These are phyloP conservation scores for Oleoguttula mirabilis DNA, from an alignment of 495 filamentous ascomycete species.

Conservation along the genomic window DNA sequence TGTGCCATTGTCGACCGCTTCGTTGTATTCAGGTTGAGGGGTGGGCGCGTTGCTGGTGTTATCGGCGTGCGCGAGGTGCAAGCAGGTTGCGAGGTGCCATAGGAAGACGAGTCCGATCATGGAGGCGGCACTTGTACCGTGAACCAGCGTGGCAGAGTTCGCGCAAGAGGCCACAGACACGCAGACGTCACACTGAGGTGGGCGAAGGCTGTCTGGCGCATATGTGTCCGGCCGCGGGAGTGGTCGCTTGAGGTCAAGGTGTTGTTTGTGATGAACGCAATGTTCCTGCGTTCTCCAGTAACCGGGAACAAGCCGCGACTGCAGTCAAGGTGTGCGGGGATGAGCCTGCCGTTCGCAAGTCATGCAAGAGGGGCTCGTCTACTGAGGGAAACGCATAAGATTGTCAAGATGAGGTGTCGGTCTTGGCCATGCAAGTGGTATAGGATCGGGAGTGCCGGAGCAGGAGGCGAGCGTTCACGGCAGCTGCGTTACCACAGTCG, in stretches of 20 bases:
- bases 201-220: background rate
- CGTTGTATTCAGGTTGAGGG: conserved; percentile 15
- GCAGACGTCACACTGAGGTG: background rate
- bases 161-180: background rate
- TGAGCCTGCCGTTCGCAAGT: too few relatives aligned
- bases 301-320: too few relatives aligned
- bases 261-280: too few relatives aligned
- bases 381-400: too few relatives aligned
- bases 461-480: too few relatives aligned
- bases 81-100: conserved; percentile 16
- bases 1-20: conserved; percentile 15
- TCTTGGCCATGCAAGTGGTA: background rate
- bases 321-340: too few relatives aligned
- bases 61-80: conserved; percentile 1
- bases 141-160: conserved; percentile 3
- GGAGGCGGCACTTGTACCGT: conserved; percentile 7
- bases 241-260: background rate
- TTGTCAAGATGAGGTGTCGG: background rate
- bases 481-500: too few relatives aligned
- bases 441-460: too few relatives aligned
- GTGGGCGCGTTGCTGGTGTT: background rate
- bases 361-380: too few relatives aligned
- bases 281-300: too few relatives aligned
- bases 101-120: conserved; percentile 9
- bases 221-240: background rate